Evolutionary conservation across 2,329 filamentous ascomycete species (phyloP), one percentile per base, ranked within the genome.

Genomic region (Alternaria novae-zelandiae): DNA sequence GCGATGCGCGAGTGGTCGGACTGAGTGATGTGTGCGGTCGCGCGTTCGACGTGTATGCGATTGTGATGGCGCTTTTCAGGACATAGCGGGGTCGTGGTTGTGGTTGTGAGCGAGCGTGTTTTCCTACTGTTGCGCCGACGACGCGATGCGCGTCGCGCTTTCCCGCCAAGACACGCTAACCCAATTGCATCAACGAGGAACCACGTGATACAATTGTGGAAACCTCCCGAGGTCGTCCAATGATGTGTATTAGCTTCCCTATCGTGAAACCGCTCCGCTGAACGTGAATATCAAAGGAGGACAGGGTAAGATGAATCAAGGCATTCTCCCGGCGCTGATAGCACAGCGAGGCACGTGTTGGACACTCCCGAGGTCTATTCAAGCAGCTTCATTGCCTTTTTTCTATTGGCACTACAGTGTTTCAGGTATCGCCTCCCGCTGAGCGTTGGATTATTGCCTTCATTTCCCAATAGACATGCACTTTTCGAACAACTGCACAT

Each of bases 141-240:
- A 73, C 71, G 70, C 71, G 70, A 50, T 59, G 47, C 70, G 69
- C 68, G 69, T 70, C 69, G 70, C 70, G 70, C 61, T 67, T 63
- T 63, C 57, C 50, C 61, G 69, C 67, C 67, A 70, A 69, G 67
- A 51, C 7, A 59, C 13, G 13, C 45, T 54, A 49, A 10, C 11
- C 26, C 13, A 36, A 36, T 41, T 6, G 28, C 28, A n/a, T 41
- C 49, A 6, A n/a, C 10, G 9, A 36, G 17, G 2, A 20, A 15
- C 32, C 28, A 51, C 49, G 28, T 51, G 28, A 51, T 9, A 1
- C 15, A 7, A 47, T 47, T 4, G 8, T n/a, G 13, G 13, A 47
- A 11, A 25, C 3, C 28, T 30, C 2, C 28, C 11, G 26, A 28
- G 26, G 21, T 15, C 9, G 32, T 5, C 36, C 1, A 47, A 26